Conservation (phyloP, 2,329 filamentous ascomycete species). For the Clonostachys rosea region DNA sequence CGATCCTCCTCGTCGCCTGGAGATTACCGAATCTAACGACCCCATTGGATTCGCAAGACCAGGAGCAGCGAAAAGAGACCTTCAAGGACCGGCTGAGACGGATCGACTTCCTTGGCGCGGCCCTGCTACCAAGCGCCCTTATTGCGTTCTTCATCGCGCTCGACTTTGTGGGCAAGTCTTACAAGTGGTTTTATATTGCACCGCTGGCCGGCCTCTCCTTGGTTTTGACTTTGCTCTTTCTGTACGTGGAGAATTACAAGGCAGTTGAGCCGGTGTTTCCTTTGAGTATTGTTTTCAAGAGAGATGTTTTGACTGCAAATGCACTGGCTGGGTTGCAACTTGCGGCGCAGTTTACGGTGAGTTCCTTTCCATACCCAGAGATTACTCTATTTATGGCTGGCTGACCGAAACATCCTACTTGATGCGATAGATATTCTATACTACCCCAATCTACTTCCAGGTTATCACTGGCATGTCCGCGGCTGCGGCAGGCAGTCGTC, state of each 20-base stretch:
- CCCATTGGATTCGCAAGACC: not conserved
- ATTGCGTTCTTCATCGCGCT: not conserved
- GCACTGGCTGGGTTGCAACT: not conserved
- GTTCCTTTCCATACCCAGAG: not conserved
- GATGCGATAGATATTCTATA: not conserved
- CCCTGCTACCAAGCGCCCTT: not conserved
- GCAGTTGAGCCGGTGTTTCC: not conserved
- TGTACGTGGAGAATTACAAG: not conserved
- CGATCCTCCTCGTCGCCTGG: not conserved
- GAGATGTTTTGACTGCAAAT: conserved; percentile 1
- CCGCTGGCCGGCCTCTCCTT: not conserved
- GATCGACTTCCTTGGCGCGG: not conserved
- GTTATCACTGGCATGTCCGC: not conserved
- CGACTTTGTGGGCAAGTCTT: not conserved
- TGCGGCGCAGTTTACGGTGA: conserved; percentile 1
- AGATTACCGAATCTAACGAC: not conserved
- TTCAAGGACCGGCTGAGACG: not conserved
- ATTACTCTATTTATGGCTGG: not conserved
- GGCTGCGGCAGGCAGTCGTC: not conserved
- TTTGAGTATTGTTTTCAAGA: not conserved
- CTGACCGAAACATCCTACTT: not conserved
- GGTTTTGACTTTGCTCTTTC: not conserved
- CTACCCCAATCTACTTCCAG: conserved; percentile 1
- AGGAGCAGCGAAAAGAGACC: not conserved
- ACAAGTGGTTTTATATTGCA: not conserved